A percentile compares a stretch with the other conserved stretches of the same genome.
Conservation (phyloP, 306 rosid genomes). For the Quercus wislizeni region DNA sequence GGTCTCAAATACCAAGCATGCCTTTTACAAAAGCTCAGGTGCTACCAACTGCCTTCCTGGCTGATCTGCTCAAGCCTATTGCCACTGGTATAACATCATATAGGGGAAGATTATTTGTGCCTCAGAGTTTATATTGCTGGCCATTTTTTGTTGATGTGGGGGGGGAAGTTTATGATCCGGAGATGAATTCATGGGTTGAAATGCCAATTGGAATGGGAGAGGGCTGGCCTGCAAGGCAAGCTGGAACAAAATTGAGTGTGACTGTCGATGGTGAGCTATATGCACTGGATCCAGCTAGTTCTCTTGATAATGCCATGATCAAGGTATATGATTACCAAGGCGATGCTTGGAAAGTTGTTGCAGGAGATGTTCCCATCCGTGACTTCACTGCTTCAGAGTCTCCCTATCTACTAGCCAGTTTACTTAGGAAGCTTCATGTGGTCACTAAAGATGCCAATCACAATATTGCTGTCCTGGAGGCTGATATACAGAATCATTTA, state of each 20-base stretch:
- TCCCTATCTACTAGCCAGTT: conserved; percentile 49
- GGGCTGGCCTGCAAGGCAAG: conserved; percentile 52
- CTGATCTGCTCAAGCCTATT: conserved; percentile 46
- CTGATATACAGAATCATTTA: conserved; percentile 29
- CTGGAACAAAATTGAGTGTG: conserved; percentile 44
- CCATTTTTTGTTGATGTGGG: conserved; percentile 46
- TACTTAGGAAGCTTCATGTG: conserved; percentile 44
- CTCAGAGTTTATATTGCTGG: conserved; percentile 51
- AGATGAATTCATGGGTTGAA: conserved; percentile 37
- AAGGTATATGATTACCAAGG: conserved; percentile 36
- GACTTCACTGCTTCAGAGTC: conserved; percentile 35
- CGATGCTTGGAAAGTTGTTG: conserved; percentile 50
- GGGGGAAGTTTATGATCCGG: conserved; percentile 50
- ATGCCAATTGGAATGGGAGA: conserved; percentile 50
- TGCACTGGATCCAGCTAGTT: conserved; percentile 43
- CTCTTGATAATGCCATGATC: conserved; percentile 36
- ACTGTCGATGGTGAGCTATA: conserved; percentile 32
- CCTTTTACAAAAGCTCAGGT: conserved; percentile 42
- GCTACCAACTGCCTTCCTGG: conserved; percentile 41
- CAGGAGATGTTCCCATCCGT: conserved; percentile 42
- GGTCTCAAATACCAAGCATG: conserved; percentile 50
- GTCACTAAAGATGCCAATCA: conserved; percentile 43
- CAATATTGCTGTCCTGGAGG: conserved; percentile 41
- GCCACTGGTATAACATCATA: conserved; percentile 50
- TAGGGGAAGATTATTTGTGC: conserved; percentile 43